Conservation (phyloP, 805 yeast species). For the Barnettozyma pratensis region DNA sequence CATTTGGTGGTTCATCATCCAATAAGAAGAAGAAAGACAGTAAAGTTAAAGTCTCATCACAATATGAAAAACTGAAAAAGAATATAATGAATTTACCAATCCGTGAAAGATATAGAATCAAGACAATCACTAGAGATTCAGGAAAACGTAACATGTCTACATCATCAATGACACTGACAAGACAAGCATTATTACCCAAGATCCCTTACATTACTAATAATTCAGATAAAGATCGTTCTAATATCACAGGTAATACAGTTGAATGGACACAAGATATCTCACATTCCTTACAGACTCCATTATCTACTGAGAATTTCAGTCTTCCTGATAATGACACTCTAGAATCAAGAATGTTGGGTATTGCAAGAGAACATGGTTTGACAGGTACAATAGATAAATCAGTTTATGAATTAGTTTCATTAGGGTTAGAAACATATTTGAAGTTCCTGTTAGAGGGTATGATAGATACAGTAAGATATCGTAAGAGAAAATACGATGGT, state of each 20-base stretch:
- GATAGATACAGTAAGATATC: slow-evolving; percentile 62
- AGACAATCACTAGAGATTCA: slow-evolving; percentile 75
- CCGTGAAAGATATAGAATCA: slow-evolving; percentile 79
- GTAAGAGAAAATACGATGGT: slow-evolving; percentile 41
- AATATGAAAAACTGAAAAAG: slow-evolving; percentile 75
- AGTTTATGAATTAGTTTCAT: slow-evolving; percentile 66
- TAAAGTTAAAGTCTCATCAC: slow-evolving; percentile 53
- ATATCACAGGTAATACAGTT: slow-evolving; percentile 39
- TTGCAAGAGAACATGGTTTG: slow-evolving; percentile 85
- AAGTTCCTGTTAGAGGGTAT: slow-evolving; percentile 70
- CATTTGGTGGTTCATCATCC: slow-evolving; percentile 42
- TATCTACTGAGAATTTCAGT: slow-evolving; percentile 72
- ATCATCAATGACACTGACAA: slow-evolving; percentile 61
- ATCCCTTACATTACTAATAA: slow-evolving; percentile 61
- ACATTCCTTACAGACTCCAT: slow-evolving; percentile 77
- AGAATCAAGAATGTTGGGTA: slow-evolving; percentile 66
- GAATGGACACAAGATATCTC: slow-evolving; percentile 92
- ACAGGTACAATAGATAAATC: slow-evolving; percentile 75
- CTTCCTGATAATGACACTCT: slow-evolving; percentile 75
- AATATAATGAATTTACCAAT: slow-evolving; percentile 84
- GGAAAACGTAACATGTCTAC: slow-evolving; percentile 73
- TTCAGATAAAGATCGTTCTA: slow-evolving; percentile 11
- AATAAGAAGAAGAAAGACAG: slow-evolving; percentile 44
- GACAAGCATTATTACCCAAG: slow-evolving; percentile 61
- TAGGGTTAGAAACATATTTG: slow-evolving; percentile 82